Evolutionary conservation across 306 rosid genomes (phyloP).

Genomic region (Malus asiatica): DNA sequence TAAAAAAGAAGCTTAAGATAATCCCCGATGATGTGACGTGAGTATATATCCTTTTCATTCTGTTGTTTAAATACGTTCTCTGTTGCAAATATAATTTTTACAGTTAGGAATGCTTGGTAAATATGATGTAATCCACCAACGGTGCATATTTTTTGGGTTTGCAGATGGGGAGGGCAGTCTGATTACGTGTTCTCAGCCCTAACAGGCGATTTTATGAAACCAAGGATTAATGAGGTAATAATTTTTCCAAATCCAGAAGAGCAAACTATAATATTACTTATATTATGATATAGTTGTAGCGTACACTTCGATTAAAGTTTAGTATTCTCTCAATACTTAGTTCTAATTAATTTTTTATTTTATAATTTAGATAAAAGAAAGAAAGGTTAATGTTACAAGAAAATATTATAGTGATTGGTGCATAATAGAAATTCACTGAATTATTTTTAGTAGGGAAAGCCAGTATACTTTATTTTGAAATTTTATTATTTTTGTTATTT

Average conservation of each 20-base stretch:
- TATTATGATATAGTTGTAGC: not conserved
- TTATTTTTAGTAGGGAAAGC: too few species aligned
- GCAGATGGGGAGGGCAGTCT: conserved; percentile 74
- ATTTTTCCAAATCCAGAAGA: too few species aligned
- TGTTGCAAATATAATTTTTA: not conserved
- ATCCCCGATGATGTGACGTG: conserved; percentile 66
- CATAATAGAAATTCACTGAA: not conserved
- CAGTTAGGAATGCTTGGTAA: not conserved
- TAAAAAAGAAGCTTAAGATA: conserved; percentile 62
- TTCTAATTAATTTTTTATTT: too few species aligned
- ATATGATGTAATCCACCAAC: not conserved
- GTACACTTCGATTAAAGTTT: too few species aligned
- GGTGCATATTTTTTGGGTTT: not conserved
- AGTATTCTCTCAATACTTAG: not conserved
- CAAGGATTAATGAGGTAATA: conserved; percentile 74
- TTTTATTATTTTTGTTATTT: too few species aligned
- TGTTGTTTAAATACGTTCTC: too few species aligned
- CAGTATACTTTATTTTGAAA: not conserved
- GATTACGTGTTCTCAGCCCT: conserved; percentile 25
- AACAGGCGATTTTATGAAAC: conserved; percentile 73
- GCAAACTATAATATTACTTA: not conserved
- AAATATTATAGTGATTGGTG: not conserved
- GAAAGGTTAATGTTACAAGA: too few species aligned
- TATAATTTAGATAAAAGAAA: too few species aligned
- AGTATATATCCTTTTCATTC: conserved; percentile 7